Evolutionary conservation across 495 filamentous ascomycete species (phyloP).

Genomic region (Podospora conica): DNA sequence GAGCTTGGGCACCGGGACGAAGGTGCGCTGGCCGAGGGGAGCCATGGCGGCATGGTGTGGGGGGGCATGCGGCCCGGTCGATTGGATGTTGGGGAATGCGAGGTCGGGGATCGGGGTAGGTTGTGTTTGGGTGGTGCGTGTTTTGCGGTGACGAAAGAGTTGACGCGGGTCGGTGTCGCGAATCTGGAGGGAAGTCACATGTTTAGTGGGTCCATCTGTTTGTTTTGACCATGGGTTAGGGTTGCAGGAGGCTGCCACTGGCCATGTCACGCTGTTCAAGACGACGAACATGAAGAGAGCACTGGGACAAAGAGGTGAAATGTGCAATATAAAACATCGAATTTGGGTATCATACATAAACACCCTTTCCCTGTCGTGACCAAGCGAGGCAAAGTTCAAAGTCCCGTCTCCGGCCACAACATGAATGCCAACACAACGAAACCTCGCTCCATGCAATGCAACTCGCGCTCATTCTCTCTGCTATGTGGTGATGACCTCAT

Average conservation of each 20-base stretch:
- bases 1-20: constrained; percentile 22
- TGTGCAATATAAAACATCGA: no score
- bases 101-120: neutral
- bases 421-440: neutral
- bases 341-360: neutral
- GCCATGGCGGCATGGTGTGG: constrained; percentile 16
- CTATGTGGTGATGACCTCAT: neutral
- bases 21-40: constrained; percentile 18
- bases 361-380: neutral
- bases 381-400: neutral
- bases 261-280: neutral
- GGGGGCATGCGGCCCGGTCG: neutral
- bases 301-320: neutral
- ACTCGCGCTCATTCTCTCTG: neutral
- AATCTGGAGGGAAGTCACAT: constrained; percentile 9
- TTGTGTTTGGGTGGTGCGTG: neutral
- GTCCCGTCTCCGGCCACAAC: neutral
- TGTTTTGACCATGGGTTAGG: neutral
- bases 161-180: constrained; percentile 1
- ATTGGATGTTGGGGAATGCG: neutral
- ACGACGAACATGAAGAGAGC: neutral
- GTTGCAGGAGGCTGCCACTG: neutral
- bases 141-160: neutral
- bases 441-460: neutral
- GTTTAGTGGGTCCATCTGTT: neutral